Conservation (phyloP, 257 asterid genomes). For the Coffea eugenioides region DNA sequence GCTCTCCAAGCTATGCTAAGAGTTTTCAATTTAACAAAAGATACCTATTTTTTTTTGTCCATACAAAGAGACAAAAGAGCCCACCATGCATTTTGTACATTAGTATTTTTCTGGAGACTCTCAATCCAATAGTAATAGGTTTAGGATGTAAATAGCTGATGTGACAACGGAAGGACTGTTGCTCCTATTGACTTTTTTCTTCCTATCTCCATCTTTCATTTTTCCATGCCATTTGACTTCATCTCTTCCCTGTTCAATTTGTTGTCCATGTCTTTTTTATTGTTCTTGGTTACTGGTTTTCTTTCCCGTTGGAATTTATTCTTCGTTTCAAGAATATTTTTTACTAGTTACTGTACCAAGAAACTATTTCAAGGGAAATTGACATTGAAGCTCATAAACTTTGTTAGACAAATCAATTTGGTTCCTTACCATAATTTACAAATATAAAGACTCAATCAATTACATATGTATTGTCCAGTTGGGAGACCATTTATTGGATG, state of each 20-base stretch:
- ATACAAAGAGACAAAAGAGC: conserved; percentile 9
- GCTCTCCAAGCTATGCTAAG: not conserved
- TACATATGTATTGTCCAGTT: no score
- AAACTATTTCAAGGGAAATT: not conserved
- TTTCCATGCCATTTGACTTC: conserved; percentile 13
- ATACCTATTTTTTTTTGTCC: not conserved
- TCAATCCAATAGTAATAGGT: not conserved
- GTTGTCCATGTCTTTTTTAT: not conserved
- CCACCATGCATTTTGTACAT: not conserved
- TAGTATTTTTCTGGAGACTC: not conserved
- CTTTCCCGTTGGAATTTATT: not conserved
- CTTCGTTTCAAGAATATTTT: not conserved
- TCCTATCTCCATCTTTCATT: not conserved
- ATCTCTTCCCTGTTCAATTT: not conserved
- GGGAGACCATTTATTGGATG: no score
- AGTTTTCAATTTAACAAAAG: not conserved
- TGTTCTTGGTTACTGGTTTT: not conserved
- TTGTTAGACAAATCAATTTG: not conserved
- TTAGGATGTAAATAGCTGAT: not conserved
- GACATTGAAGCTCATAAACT: not conserved
- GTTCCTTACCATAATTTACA: not conserved
- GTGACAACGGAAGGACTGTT: conserved; percentile 13
- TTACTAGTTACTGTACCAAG: not conserved
- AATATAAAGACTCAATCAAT: no score
- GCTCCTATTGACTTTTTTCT: not conserved